These are phyloP conservation scores for Cryptosporidium viatorum DNA, from an alignment of 169 alveolate species.

Conservation along the genomic window DNA sequence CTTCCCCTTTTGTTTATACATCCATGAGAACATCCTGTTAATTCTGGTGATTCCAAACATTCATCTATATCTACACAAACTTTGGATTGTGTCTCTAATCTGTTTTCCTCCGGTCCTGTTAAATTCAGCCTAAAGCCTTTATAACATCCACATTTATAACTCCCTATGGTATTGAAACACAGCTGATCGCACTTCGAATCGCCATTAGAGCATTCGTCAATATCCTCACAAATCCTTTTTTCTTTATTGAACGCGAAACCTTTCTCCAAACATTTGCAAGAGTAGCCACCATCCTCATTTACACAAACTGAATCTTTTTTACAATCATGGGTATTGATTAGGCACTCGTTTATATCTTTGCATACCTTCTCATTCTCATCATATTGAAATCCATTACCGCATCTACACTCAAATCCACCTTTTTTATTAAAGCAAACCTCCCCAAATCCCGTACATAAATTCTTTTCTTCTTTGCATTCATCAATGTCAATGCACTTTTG, in stretches of 20 bases:
- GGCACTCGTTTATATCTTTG: slow-evolving; percentile 78
- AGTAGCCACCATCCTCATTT: slow-evolving; percentile 75
- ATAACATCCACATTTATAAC: slow-evolving; percentile 77
- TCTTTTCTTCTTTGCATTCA: slow-evolving; percentile 73
- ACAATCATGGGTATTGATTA: slow-evolving; percentile 25
- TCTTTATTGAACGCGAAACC: slow-evolving; percentile 75
- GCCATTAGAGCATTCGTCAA: slow-evolving; percentile 79
- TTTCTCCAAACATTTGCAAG: slow-evolving; percentile 75
- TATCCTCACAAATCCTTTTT: slow-evolving; percentile 77
- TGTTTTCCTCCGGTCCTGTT: slow-evolving; percentile 16
- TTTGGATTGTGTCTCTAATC: slow-evolving; percentile 51
- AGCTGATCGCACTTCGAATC: slow-evolving; percentile 76
- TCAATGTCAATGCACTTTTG: slow-evolving; percentile 78
- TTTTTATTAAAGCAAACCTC: slow-evolving; percentile 77
- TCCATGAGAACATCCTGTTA: slow-evolving; percentile 76
- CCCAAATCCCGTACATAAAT: slow-evolving; percentile 55
- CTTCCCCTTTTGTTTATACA: slow-evolving; percentile 59
- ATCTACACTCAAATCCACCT: slow-evolving; percentile 78
- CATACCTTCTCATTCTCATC: slow-evolving; percentile 59
- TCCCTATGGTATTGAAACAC: slow-evolving; percentile 80
- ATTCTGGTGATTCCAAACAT: slow-evolving; percentile 72
- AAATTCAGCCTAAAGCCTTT: slow-evolving; percentile 74
- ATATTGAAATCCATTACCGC: slow-evolving; percentile 74
- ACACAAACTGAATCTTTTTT: slow-evolving; percentile 47
- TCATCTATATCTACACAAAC: slow-evolving; percentile 80